Percentiles rank a stretch among this genome's conserved stretches.
Conservation (phyloP, 176 grass and related monocot genomes). For the Calamus simplicifolius region DNA sequence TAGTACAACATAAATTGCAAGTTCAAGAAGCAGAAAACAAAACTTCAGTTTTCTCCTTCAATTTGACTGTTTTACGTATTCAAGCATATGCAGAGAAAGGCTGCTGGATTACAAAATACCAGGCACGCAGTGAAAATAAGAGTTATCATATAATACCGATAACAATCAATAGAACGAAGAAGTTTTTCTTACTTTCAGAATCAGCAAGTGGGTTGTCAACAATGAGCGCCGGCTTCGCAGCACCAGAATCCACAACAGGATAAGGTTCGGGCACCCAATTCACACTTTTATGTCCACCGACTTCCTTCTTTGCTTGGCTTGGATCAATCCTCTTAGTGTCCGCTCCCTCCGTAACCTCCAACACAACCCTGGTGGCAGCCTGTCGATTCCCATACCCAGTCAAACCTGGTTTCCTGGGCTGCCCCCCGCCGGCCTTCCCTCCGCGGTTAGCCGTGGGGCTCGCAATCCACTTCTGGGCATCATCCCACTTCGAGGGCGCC, state of each 20-base stretch:
- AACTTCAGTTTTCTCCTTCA: no score
- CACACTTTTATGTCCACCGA: slow-evolving; percentile 33
- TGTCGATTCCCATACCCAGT: slow-evolving; percentile 27
- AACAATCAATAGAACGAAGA: no score
- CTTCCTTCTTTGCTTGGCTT: slow-evolving; percentile 70
- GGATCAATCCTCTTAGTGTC: slow-evolving; percentile 83
- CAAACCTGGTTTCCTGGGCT: slow-evolving; percentile 45
- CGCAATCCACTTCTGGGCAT: slow-evolving; percentile 98
- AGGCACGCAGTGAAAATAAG: no score
- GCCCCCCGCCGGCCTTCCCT: slow-evolving; percentile 22
- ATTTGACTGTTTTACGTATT: no score
- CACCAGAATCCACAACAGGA: slow-evolving; percentile 35
- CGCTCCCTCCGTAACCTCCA: slow-evolving; percentile 75
- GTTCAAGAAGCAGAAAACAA: no score
- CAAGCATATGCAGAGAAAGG: no score
- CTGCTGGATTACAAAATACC: no score
- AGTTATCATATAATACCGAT: no score
- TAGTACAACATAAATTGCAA: no score
- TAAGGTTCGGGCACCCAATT: slow-evolving; percentile 50
- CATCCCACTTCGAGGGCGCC: slow-evolving; percentile 88
- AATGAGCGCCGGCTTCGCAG: slow-evolving; percentile 30
- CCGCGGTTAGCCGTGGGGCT: slow-evolving; percentile 52
- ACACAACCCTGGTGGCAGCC: slow-evolving; percentile 56
- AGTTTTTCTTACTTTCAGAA: slow-evolving; percentile 20
- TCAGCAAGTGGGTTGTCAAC: slow-evolving; percentile 35